Evolutionary conservation across 202 grass and related monocot genomes (phyloP).

Genomic region (Panicum virgatum): DNA sequence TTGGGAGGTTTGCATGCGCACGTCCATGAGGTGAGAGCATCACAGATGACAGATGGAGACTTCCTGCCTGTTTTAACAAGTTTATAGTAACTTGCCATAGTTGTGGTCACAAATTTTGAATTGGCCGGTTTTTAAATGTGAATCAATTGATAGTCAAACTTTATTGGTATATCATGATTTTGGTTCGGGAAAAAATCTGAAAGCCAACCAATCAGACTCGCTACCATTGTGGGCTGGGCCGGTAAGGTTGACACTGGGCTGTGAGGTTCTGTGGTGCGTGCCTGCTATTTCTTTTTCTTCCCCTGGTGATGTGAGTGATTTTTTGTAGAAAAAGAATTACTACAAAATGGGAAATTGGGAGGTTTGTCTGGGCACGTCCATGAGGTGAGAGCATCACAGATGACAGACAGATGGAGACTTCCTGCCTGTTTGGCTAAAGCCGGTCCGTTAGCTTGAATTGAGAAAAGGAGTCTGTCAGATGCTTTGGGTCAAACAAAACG

Average conservation of each 20-base stretch:
- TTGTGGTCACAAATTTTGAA: too few relatives aligned
- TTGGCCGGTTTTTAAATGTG: too few relatives aligned
- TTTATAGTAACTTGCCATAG: too few relatives aligned
- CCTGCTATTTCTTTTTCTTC: neutral
- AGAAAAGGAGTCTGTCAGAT: neutral
- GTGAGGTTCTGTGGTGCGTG: neutral
- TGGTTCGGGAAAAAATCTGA: too few relatives aligned
- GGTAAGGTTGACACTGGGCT: slow-evolving; percentile 5
- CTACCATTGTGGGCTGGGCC: neutral
- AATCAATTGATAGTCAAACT: too few relatives aligned
- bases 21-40: neutral
- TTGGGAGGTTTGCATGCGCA: too few relatives aligned
- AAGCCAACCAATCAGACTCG: too few relatives aligned
- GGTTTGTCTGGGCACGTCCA: slow-evolving; percentile 2
- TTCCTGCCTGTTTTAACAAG: neutral
- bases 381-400: too few relatives aligned
- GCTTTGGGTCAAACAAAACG: neutral
- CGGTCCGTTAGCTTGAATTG: neutral
- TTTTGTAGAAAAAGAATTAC: slow-evolving; percentile 15
- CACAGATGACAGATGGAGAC: too few relatives aligned
- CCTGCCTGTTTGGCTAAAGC: neutral
- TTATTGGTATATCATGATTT: too few relatives aligned
- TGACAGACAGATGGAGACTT: too few relatives aligned
- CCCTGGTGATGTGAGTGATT: neutral
- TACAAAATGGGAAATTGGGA: neutral